A percentile compares a stretch with the other conserved stretches of the same genome.
Conservation (phyloP, 306 rosid genomes). For the Abrus precatorius region DNA sequence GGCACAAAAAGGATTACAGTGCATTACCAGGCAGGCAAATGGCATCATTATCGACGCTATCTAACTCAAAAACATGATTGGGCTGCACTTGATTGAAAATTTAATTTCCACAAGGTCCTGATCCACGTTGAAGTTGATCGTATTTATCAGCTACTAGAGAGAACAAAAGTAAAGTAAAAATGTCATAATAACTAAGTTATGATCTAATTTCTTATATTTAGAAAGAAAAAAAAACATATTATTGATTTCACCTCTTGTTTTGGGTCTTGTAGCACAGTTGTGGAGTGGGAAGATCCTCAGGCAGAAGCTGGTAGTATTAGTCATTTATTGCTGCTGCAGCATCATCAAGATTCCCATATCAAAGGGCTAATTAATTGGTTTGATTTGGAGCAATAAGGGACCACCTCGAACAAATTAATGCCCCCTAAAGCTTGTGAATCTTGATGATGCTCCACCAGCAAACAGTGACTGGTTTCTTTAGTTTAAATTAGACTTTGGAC, state of each 20-base stretch:
- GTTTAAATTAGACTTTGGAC: background rate
- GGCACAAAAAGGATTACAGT: slow-evolving; percentile 40
- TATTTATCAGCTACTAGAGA: background rate
- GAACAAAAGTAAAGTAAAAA: background rate
- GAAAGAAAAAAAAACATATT: slow-evolving; percentile 11
- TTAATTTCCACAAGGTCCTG: background rate
- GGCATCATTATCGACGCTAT: slow-evolving; percentile 34
- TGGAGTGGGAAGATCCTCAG: slow-evolving; percentile 17
- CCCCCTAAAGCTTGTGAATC: slow-evolving; percentile 74
- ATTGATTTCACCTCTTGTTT: slow-evolving; percentile 33
- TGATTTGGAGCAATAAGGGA: slow-evolving; percentile 43
- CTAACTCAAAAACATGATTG: slow-evolving; percentile 18
- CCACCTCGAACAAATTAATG: slow-evolving; percentile 44
- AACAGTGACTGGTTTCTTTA: slow-evolving; percentile 58
- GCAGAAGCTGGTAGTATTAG: slow-evolving; percentile 42
- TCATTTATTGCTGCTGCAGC: slow-evolving; percentile 88
- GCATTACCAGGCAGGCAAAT: slow-evolving; percentile 24
- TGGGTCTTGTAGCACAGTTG: slow-evolving; percentile 5
- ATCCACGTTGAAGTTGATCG: background rate
- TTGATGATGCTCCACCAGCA: slow-evolving; percentile 94
- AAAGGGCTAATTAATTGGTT: slow-evolving; percentile 37
- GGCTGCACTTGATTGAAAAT: slow-evolving; percentile 11
- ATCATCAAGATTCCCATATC: slow-evolving; percentile 90
- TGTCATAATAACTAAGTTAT: background rate
- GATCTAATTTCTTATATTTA: slow-evolving; percentile 3